These are phyloP conservation scores for Pharnaceum exiguum DNA, from an alignment of 148 eudicot genomes.

Conservation along the genomic window DNA sequence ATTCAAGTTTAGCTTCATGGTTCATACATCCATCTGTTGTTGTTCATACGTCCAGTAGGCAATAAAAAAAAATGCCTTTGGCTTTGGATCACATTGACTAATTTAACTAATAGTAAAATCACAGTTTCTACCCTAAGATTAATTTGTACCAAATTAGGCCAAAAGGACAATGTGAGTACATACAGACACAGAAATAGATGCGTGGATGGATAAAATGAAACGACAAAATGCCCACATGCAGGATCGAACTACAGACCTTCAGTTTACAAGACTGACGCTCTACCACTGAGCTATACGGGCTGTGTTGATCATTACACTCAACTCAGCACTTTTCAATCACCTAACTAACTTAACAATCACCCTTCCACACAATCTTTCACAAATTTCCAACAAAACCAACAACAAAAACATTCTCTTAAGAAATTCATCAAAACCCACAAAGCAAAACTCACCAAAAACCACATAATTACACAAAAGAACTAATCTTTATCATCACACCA, in stretches of 20 bases:
- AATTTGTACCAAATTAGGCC: too few relatives aligned
- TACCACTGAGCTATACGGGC: slow-evolving; percentile 62
- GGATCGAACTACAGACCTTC: slow-evolving; percentile 54
- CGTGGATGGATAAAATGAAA: too few relatives aligned
- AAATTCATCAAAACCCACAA: neutral
- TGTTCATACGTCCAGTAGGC: too few relatives aligned
- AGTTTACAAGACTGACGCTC: slow-evolving; percentile 61
- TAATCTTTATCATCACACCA: too few relatives aligned
- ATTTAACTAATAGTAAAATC: too few relatives aligned
- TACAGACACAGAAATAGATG: too few relatives aligned
- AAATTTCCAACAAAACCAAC: neutral
- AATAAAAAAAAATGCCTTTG: too few relatives aligned
- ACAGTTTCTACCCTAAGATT: too few relatives aligned
- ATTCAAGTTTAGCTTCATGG: too few relatives aligned
- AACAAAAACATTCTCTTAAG: neutral
- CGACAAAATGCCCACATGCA: slow-evolving; percentile 35
- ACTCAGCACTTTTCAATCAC: neutral
- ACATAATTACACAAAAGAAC: neutral
- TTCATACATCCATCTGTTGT: too few relatives aligned
- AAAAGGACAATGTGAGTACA: too few relatives aligned
- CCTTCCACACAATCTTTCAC: neutral
- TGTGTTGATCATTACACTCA: neutral
- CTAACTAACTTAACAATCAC: neutral
- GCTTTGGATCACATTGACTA: too few relatives aligned
- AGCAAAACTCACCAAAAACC: neutral